Percentiles rank a stretch among this genome's conserved stretches.
These are phyloP conservation scores for Cadophora gregata DNA, from an alignment of 2,329 filamentous ascomycete species.

Conservation along the genomic window DNA sequence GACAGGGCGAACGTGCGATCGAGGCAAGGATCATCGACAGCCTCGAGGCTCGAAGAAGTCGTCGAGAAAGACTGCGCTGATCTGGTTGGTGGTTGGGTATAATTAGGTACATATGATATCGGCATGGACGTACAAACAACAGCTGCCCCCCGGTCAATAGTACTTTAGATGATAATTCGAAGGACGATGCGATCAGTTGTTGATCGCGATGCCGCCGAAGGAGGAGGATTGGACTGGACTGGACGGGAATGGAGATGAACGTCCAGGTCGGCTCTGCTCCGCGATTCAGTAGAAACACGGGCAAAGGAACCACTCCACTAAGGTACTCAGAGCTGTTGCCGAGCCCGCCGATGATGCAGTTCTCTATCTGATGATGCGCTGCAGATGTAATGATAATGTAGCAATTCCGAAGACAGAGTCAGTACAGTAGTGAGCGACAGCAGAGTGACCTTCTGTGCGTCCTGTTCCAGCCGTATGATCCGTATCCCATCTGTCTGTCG, in stretches of 20 bases:
- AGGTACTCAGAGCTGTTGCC: neutral
- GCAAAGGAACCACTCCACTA: neutral
- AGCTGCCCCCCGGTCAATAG: slow-evolving; percentile 9
- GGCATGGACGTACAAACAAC: neutral
- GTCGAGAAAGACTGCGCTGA: neutral
- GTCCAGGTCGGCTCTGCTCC: neutral
- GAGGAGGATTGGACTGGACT: neutral
- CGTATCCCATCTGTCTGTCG: neutral
- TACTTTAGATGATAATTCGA: neutral
- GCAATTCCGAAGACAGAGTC: slow-evolving; percentile 2
- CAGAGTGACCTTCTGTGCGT: slow-evolving; percentile 4
- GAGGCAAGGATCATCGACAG: slow-evolving; percentile 6
- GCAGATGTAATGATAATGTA: neutral
- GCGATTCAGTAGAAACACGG: neutral
- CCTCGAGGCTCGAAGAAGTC: neutral
- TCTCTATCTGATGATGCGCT: neutral
- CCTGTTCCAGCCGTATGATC: neutral
- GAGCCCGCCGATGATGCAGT: neutral
- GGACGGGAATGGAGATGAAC: no score
- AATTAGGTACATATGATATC: slow-evolving; percentile 14
- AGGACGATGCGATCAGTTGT: neutral
- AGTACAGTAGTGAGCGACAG: slow-evolving; percentile 9
- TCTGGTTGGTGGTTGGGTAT: slow-evolving; percentile 8
- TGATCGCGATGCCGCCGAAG: slow-evolving; percentile 1
- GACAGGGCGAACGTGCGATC: slow-evolving; percentile 7